Base-by-base conservation (phyloP, 1,139 yeast genomes). In the Candida neerlandica region DNA sequence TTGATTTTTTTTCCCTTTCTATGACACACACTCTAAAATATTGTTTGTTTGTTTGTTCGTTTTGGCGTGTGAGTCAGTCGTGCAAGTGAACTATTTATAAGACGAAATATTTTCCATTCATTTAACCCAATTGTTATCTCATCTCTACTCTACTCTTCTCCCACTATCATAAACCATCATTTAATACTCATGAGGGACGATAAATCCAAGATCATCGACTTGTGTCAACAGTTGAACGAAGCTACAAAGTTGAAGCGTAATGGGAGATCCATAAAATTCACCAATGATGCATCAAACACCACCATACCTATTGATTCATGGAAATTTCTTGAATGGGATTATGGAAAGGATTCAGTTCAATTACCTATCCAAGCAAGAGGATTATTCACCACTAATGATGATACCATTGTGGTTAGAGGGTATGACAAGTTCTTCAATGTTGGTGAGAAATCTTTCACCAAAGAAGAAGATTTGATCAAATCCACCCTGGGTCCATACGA, bases 361-460 rank as follows among this genome's bases (percentile, higher is more conserved):
- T 68, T 91, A 18, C 96, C 97, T 0, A 77, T 82, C 4, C 71
- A 84, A 51, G 96, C 98, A 0, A 75, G 99, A 48, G 99, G 99
- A 0, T 66, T 94, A 15, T 94, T 94, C 62, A 89, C 96, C 0
- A 52, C 64, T 2, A 66, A 71, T 15, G 75, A 78, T 38, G 55
- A 62, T 12, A 59, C 58, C 18, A 86, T 95, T 21, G 84, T 82
- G 1, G 85, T 86, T 1, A 73, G 99, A 57, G 99, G 99, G 0
- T 95, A 95, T 64, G 95, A 95, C 67, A 95, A 95, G 69, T 95
- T 95, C 65, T 95, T 91, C 78, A 92, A 88, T 61, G 74, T 90
- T 10, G 81, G 76, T 51, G 99, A 95, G 62, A 76, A 80, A 1
- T 58, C 70, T 0, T 58, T 59, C 3, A 86, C 96, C 0, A 76